phyloP scores from a whole-genome alignment of 2,329 filamentous ascomycete genomes.

The Phoma sp. region DNA sequence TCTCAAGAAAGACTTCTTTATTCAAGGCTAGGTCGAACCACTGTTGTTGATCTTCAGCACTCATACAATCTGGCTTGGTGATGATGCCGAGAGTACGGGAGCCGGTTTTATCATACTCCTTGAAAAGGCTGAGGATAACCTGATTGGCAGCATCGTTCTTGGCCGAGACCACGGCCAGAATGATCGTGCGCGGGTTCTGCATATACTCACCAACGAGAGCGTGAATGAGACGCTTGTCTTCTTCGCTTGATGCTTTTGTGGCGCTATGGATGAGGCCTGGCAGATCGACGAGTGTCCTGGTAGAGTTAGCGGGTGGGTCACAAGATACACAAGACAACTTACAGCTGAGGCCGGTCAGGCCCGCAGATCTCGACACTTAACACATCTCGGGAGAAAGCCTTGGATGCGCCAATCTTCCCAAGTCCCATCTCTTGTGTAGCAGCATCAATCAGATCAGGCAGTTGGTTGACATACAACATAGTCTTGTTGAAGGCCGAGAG shows the following conservation, averaged over 20 bases:
- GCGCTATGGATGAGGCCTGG: slow-evolving; percentile 49
- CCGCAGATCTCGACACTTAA: slow-evolving; percentile 51
- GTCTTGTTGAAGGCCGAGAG: slow-evolving; percentile 43
- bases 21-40: slow-evolving; percentile 50
- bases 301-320: neutral
- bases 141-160: slow-evolving; percentile 44
- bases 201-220: slow-evolving; percentile 26
- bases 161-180: slow-evolving; percentile 45
- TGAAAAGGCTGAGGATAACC: slow-evolving; percentile 12
- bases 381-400: slow-evolving; percentile 47
- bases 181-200: slow-evolving; percentile 25
- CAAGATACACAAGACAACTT: neutral
- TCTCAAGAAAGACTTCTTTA: slow-evolving; percentile 45
- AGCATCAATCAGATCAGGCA: slow-evolving; percentile 56
- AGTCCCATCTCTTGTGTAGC: slow-evolving; percentile 59
- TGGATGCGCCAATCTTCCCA: slow-evolving; percentile 15
- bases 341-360: slow-evolving; percentile 35
- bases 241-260: slow-evolving; percentile 8
- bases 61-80: slow-evolving; percentile 27
- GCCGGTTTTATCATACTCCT: slow-evolving; percentile 42
- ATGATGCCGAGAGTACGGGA: slow-evolving; percentile 53
- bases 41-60: slow-evolving; percentile 38
- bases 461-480: slow-evolving; percentile 43
- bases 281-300: slow-evolving; percentile 49
- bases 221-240: slow-evolving; percentile 20